Base-by-base conservation (phyloP, 2,329 filamentous ascomycete genomes). In the Gnomoniopsis smithogilvyi region DNA sequence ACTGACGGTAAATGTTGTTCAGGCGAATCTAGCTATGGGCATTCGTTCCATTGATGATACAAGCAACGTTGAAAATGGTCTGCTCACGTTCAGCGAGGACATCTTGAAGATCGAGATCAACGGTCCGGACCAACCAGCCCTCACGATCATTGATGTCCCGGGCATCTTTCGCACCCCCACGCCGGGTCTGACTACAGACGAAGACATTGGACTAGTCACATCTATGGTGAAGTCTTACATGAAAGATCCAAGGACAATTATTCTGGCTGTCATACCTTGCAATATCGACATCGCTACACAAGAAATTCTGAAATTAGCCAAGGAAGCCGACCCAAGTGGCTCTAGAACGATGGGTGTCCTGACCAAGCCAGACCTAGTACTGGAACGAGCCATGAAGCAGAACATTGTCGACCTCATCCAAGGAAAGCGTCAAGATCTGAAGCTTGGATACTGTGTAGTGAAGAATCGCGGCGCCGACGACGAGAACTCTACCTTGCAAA, bases 321-420 rank as follows among this genome's bases (percentile, higher is more conserved):
- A 68, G 17, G 59, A 69, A 12, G 70, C 67, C 2, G 80, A 82
- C 14, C 72, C 74, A 0, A 56, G 71, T 0, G 78, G 79, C 0
- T 62, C 67, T 3, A 63, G 79, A 0, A 82, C 79, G 0, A 66
- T 82, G 8, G 77, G 76, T 0, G 75, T 82, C 0, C 72, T 88
- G 0, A 88, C 85, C 0, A 88, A 88, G 63, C 80, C 83, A 0
- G 86, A 89, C 58, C 70, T 87, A 0, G 77, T 80, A 0, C 67
- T 67, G 0, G 80, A 83, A 51, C 58, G 66, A 0, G 70, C 70
- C 0, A 76, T 69, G 0, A 70, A 77, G 26, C 65, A 70, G 0
- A 72, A 72, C 1, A 69, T 78, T 1, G 67, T 77, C 3, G 72
- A 80, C 3, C 73, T 80, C 0, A 71, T 81, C 0, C 49, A 54